A percentile compares a stretch with the other conserved stretches of the same genome.
phyloP scores from a whole-genome alignment of 352 stramenopile genomes.

The Salisapilia sapeloensis region DNA sequence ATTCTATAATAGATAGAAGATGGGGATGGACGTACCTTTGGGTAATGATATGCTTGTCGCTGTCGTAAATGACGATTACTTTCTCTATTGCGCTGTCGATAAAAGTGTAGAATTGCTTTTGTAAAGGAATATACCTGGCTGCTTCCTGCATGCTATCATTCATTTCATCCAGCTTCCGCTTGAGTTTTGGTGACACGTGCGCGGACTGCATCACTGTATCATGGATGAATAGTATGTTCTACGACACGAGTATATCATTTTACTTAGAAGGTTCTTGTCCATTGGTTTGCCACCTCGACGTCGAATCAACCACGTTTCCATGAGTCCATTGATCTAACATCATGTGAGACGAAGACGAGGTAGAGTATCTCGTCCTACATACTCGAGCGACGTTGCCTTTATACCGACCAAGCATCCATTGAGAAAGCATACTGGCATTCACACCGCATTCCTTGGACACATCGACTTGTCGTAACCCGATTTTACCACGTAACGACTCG shows the following conservation, averaged over 20 bases:
- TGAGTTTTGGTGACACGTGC: slow-evolving; percentile 49
- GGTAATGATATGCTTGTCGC: slow-evolving; percentile 53
- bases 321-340: slow-evolving; percentile 60
- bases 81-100: slow-evolving; percentile 1
- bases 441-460: slow-evolving; percentile 76
- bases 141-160: slow-evolving; percentile 16
- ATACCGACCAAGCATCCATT: slow-evolving; percentile 77
- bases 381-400: slow-evolving; percentile 69
- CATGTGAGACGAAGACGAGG: background rate
- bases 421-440: slow-evolving; percentile 73
- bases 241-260: no score
- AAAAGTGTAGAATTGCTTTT: background rate
- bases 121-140: slow-evolving; percentile 29
- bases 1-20: background rate
- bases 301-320: slow-evolving; percentile 73
- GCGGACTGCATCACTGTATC: slow-evolving; percentile 24
- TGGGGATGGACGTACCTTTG: slow-evolving; percentile 17
- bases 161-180: slow-evolving; percentile 40
- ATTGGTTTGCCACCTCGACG: slow-evolving; percentile 65
- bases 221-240: background rate
- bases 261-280: slow-evolving; percentile 52
- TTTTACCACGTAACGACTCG: slow-evolving; percentile 46
- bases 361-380: slow-evolving; percentile 3
- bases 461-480: slow-evolving; percentile 62
- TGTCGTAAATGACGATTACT: slow-evolving; percentile 7